Conservation (phyloP, 768 basidiomycete species). For the Lactarius pseudohatsudake region DNA sequence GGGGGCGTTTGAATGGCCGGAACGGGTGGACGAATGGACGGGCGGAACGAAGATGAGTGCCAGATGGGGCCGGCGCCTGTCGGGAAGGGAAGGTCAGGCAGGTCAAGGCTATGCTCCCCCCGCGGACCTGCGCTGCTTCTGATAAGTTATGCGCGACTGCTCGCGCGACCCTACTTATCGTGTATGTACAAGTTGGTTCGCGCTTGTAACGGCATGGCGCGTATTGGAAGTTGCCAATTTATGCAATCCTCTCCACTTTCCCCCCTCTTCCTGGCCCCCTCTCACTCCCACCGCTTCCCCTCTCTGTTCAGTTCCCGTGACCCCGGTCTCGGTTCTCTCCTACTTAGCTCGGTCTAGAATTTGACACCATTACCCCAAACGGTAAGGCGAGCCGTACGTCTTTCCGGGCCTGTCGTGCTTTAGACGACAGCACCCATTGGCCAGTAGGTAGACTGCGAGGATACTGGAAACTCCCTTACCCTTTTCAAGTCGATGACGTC, state of each 20-base stretch:
- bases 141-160: conserved; percentile 4
- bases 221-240: conserved; percentile 3
- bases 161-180: background rate
- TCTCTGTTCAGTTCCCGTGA: background rate
- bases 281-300: background rate
- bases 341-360: conserved; percentile 15
- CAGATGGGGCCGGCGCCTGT: background rate
- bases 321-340: background rate
- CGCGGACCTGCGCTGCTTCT: background rate
- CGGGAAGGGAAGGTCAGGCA: background rate
- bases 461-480: background rate
- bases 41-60: background rate
- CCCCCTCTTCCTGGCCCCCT: background rate
- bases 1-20: background rate
- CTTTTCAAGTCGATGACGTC: conserved; percentile 13
- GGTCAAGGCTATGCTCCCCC: background rate
- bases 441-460: background rate
- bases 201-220: conserved; percentile 10
- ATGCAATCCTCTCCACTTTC: background rate
- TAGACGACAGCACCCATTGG: conserved; percentile 3
- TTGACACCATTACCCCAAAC: conserved; percentile 3
- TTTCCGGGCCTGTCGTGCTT: background rate
- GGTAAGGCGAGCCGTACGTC: conserved; percentile 6
- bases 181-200: background rate
- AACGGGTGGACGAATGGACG: background rate